Base-by-base conservation (phyloP, 441 rosid genomes). In the Gossypium schwendimanii region DNA sequence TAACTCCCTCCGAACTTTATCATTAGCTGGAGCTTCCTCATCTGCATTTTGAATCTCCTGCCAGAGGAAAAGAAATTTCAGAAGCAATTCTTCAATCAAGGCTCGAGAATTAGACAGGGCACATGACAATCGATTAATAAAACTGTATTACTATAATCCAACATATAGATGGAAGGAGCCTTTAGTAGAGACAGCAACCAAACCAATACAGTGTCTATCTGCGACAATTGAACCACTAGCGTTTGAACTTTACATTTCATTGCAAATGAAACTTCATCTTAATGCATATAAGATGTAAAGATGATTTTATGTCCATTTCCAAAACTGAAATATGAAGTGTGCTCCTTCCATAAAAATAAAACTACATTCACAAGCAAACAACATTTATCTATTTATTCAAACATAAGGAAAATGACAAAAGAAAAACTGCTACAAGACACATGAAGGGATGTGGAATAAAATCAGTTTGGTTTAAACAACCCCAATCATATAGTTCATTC, bases 1-100 rank as follows among this genome's bases (percentile, higher is more conserved):
- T 31, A 77, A 65, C 76, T 87, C 85, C 55, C 69, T 84, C 1
- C 84, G 91, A 77, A 82, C 82, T 74, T 84, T 89, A 21, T 80
- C 74, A 70, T 74, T 77, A 55, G 75, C 70, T 52, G 73, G 80
- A 24, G 78, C 70, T 76, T 79, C 84, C 70, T 76, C 75, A 44
- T 50, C 65, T 5, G 61, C 47, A 49, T 84, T 73, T 65, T 76
- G 77, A 68, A 77, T 71, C 21, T 86, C 87, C 93, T 87, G 87
- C 78, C 72, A 76, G 63, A 59, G 28, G 67, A 23, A 49, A 69
- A 61, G 45, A 61, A 12, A 64, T 65, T 24, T 59, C 23, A 58
- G 24, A 47, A 73, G 20, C 68, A 75, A 10, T 24, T 54, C 10
- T 28, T 1, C 3, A 10, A 47, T 63, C 1, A 47, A 41, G 41